Percentiles rank a stretch among this genome's conserved stretches.
These are phyloP conservation scores for Diplotaxis tenuifolia DNA, from an alignment of 345 rosid species.

Conservation along the genomic window DNA sequence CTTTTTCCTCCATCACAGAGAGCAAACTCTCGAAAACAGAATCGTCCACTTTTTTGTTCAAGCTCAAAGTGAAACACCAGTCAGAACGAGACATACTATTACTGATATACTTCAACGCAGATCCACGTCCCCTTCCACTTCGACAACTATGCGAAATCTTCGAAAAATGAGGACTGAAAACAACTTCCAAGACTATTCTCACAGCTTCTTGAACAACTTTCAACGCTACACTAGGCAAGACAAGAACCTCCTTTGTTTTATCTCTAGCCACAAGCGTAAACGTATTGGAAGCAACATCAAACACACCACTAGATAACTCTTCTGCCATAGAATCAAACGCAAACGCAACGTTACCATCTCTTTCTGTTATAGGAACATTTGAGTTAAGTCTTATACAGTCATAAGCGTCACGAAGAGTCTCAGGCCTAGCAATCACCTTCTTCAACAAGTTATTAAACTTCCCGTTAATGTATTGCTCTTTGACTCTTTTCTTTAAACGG, in stretches of 20 bases:
- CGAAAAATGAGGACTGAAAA: conserved; percentile 73
- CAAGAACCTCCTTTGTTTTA: conserved; percentile 58
- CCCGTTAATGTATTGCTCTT: conserved; percentile 61
- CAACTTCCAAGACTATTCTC: conserved; percentile 71
- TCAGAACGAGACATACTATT: conserved; percentile 58
- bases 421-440: conserved; percentile 61
- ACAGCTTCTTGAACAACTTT: conserved; percentile 81
- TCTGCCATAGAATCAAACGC: conserved; percentile 54
- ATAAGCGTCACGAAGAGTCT: conserved; percentile 73
- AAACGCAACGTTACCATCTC: conserved; percentile 39
- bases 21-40: conserved; percentile 51
- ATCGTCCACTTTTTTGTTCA: conserved; percentile 55
- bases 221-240: conserved; percentile 66
- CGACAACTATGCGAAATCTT: conserved; percentile 92
- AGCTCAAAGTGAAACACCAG: conserved; percentile 78
- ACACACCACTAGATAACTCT: conserved; percentile 58
- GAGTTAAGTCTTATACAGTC: conserved; percentile 62
- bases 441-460: conserved; percentile 56
- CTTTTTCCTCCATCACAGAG: conserved; percentile 59
- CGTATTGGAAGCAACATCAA: conserved; percentile 55
- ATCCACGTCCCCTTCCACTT: conserved; percentile 67
- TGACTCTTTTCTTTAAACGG: conserved; percentile 73
- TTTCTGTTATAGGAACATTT: conserved; percentile 43
- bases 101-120: conserved; percentile 70
- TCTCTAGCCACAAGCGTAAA: conserved; percentile 59